A percentile compares a stretch with the other conserved stretches of the same genome.
These are phyloP conservation scores for Beauveria pseudobassiana DNA, from an alignment of 2,329 filamentous ascomycete species.

Conservation along the genomic window DNA sequence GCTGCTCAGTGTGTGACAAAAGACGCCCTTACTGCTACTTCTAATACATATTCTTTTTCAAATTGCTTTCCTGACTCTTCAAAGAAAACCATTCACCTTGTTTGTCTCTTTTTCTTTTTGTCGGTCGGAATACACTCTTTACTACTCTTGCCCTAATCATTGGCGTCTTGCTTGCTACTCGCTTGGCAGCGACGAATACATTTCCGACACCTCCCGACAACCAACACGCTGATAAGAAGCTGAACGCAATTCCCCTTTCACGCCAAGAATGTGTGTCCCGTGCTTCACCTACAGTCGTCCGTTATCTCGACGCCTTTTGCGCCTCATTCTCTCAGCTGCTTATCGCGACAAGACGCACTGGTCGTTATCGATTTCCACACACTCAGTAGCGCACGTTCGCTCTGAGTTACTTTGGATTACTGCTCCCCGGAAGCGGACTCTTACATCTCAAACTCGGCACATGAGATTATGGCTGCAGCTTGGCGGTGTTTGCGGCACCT, in stretches of 20 bases:
- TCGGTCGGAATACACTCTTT: too few species aligned
- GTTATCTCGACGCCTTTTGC: constrained; percentile 1
- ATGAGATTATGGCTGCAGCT: neutral
- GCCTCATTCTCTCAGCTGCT: constrained; percentile 8
- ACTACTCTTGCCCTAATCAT: too few species aligned
- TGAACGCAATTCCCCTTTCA: neutral
- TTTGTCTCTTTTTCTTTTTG: too few species aligned
- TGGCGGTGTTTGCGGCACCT: neutral
- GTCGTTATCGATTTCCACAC: constrained; percentile 2
- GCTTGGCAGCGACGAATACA: neutral
- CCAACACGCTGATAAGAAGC: constrained; percentile 6
- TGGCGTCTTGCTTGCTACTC: too few species aligned
- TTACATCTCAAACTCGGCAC: neutral
- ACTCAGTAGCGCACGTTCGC: neutral
- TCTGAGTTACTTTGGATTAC: neutral
- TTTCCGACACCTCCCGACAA: neutral
- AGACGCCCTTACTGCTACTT: too few species aligned
- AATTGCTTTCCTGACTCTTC: too few species aligned
- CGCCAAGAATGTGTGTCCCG: neutral
- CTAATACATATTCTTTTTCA: too few species aligned
- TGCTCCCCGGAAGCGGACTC: neutral
- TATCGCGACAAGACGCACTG: neutral
- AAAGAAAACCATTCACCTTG: too few species aligned
- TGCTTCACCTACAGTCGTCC: neutral
- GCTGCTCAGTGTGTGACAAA: neutral